Conservation (phyloP, 2,329 filamentous ascomycete genomes). For the Scedosporium apiospermum region DNA sequence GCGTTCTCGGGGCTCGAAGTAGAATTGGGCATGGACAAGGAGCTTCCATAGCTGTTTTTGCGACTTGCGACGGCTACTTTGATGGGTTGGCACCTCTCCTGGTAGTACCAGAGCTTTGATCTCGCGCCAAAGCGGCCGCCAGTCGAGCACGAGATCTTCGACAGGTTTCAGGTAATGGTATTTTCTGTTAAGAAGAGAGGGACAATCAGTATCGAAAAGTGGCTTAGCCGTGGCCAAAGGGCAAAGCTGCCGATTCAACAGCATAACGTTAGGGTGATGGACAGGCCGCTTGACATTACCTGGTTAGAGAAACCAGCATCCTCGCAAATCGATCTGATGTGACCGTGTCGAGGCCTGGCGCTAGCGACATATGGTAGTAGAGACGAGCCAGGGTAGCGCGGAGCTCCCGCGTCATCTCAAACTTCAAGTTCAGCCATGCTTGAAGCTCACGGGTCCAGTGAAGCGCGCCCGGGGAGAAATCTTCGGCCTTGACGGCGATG, state of each 20-base stretch:
- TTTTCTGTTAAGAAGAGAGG: slow-evolving; percentile 44
- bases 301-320: slow-evolving; percentile 95
- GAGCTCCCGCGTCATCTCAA: slow-evolving; percentile 81
- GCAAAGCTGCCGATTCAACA: too few relatives aligned
- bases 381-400: slow-evolving; percentile 77
- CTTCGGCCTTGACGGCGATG: slow-evolving; percentile 80
- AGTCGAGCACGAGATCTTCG: slow-evolving; percentile 85
- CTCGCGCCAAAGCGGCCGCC: slow-evolving; percentile 87
- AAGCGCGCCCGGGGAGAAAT: slow-evolving; percentile 85
- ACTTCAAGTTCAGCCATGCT: slow-evolving; percentile 93
- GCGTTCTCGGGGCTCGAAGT: slow-evolving; percentile 83
- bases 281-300: slow-evolving; percentile 47
- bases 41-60: slow-evolving; percentile 71
- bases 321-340: slow-evolving; percentile 86
- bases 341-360: slow-evolving; percentile 74
- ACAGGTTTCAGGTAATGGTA: slow-evolving; percentile 91
- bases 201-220: not conserved
- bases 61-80: slow-evolving; percentile 43
- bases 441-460: slow-evolving; percentile 97
- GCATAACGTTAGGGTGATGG: not conserved
- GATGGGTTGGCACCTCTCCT: slow-evolving; percentile 63
- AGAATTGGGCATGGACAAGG: slow-evolving; percentile 80
- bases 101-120: slow-evolving; percentile 85
- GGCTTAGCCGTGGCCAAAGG: not conserved
- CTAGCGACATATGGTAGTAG: slow-evolving; percentile 88